Evolutionary conservation across 1,139 yeast genomes (phyloP).

Genomic region (Yamadazyma epiphylla): DNA sequence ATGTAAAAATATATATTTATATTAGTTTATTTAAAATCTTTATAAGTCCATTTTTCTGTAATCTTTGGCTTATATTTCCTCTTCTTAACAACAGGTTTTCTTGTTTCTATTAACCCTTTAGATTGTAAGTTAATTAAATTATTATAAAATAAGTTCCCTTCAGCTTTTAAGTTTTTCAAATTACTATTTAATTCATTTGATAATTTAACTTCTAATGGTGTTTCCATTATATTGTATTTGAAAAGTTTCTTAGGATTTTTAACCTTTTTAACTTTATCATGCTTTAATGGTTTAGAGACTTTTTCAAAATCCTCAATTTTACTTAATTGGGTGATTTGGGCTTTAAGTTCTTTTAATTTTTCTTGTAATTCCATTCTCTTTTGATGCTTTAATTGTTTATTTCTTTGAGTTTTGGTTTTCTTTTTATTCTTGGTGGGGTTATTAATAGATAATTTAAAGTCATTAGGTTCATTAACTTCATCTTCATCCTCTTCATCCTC

Average conservation of each 20-base stretch:
- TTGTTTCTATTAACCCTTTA: slow-evolving; percentile 80
- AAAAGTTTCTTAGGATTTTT: slow-evolving; percentile 34
- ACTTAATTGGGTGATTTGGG: slow-evolving; percentile 54
- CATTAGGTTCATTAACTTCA: slow-evolving; percentile 34
- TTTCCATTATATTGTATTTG: slow-evolving; percentile 57
- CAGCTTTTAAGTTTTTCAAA: slow-evolving; percentile 80
- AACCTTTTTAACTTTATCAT: slow-evolving; percentile 14
- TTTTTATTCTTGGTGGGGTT: slow-evolving; percentile 65
- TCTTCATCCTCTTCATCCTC: slow-evolving; percentile 53
- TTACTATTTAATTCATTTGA: slow-evolving; percentile 87
- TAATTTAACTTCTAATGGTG: slow-evolving; percentile 78
- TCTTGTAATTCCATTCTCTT: slow-evolving; percentile 53
- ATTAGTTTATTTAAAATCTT: slow-evolving; percentile 62
- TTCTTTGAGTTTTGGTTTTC: slow-evolving; percentile 77
- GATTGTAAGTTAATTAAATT: slow-evolving; percentile 79
- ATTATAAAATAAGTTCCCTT: slow-evolving; percentile 83
- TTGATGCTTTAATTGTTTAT: slow-evolving; percentile 63
- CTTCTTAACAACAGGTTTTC: slow-evolving; percentile 67
- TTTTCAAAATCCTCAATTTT: slow-evolving; percentile 38
- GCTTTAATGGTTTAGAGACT: slow-evolving; percentile 10
- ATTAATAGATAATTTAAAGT: slow-evolving; percentile 59
- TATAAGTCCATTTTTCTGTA: slow-evolving; percentile 90
- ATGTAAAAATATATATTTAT: slow-evolving; percentile 2
- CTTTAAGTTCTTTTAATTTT: slow-evolving; percentile 56
- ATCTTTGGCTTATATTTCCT: slow-evolving; percentile 68